Evolutionary conservation across 1,284 basidiomycete species (phyloP).

Genomic region (Omphalotus olearius): DNA sequence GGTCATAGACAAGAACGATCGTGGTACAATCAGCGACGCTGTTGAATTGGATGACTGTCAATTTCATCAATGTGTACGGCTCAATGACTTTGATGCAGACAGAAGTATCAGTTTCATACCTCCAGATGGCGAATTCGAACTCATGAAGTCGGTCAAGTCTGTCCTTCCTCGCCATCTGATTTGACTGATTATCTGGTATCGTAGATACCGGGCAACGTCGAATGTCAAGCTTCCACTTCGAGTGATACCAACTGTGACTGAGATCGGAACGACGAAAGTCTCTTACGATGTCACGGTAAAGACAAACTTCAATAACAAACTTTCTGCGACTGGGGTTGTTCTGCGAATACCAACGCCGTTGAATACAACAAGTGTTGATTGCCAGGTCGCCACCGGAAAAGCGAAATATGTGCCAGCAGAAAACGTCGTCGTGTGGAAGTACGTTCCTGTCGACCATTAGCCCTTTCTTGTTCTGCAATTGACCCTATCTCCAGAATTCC

Average conservation of each 20-base stretch:
- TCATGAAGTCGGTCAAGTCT: slow-evolving; percentile 71
- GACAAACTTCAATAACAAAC: slow-evolving; percentile 87
- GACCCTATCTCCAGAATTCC: slow-evolving; percentile 62
- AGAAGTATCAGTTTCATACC: slow-evolving; percentile 96
- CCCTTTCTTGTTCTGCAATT: slow-evolving; percentile 1
- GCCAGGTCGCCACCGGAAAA: slow-evolving; percentile 89
- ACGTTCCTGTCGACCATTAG: slow-evolving; percentile 30
- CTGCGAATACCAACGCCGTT: slow-evolving; percentile 93
- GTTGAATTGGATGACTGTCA: slow-evolving; percentile 97
- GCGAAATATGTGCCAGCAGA: slow-evolving; percentile 96
- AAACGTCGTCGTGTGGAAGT: slow-evolving; percentile 99
- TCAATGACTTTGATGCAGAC: slow-evolving; percentile 91
- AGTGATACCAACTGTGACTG: slow-evolving; percentile 88
- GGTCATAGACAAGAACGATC: slow-evolving; percentile 87
- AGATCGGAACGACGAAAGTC: slow-evolving; percentile 88
- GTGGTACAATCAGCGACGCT: slow-evolving; percentile 61
- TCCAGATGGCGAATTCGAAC: slow-evolving; percentile 97
- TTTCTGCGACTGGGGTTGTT: slow-evolving; percentile 91
- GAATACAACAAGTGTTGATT: slow-evolving; percentile 90
- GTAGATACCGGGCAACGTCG: slow-evolving; percentile 90
- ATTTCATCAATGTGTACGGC: slow-evolving; percentile 97
- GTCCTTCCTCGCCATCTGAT: slow-evolving; percentile 8
- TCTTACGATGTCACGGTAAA: slow-evolving; percentile 89
- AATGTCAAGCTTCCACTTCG: slow-evolving; percentile 94
- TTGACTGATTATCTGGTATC: slow-evolving; percentile 6